A percentile compares a stretch with the other conserved stretches of the same genome.
Conservation (phyloP, 2,329 filamentous ascomycete species). For the Aplosporella prunicola region DNA sequence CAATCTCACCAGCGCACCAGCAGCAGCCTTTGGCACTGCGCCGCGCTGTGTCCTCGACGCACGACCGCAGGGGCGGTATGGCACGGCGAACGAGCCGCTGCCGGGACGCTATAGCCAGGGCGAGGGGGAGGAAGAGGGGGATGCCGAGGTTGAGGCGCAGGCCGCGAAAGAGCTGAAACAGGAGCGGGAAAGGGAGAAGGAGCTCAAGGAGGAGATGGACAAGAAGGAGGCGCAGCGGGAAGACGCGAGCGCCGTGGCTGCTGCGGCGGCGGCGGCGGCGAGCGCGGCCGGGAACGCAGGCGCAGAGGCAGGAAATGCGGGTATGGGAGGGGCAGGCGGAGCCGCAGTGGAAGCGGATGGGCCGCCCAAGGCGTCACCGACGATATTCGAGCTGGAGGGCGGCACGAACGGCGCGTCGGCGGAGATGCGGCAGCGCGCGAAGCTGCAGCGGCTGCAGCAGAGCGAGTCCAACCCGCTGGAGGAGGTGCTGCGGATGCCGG, state of each 20-base stretch:
- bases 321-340: background rate
- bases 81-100: constrained; percentile 38
- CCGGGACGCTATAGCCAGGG: constrained; percentile 12
- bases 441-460: constrained; percentile 3
- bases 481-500: constrained; percentile 33
- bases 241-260: constrained; percentile 6
- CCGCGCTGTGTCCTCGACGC: too few species aligned
- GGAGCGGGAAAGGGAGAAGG: constrained; percentile 3
- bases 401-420: background rate
- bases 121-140: constrained; percentile 10
- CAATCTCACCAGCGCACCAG: too few species aligned
- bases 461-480: constrained; percentile 28
- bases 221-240: constrained; percentile 1
- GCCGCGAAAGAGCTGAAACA: constrained; percentile 8
- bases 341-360: background rate
- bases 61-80: constrained; percentile 33
- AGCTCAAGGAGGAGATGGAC: constrained; percentile 6
- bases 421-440: constrained; percentile 3
- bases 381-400: background rate
- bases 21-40: too few species aligned
- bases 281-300: background rate
- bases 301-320: background rate
- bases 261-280: background rate
- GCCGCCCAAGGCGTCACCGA: constrained; percentile 1
- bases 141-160: constrained; percentile 6